phyloP scores from a whole-genome alignment of 768 basidiomycete species.

The Suillus lakei region DNA sequence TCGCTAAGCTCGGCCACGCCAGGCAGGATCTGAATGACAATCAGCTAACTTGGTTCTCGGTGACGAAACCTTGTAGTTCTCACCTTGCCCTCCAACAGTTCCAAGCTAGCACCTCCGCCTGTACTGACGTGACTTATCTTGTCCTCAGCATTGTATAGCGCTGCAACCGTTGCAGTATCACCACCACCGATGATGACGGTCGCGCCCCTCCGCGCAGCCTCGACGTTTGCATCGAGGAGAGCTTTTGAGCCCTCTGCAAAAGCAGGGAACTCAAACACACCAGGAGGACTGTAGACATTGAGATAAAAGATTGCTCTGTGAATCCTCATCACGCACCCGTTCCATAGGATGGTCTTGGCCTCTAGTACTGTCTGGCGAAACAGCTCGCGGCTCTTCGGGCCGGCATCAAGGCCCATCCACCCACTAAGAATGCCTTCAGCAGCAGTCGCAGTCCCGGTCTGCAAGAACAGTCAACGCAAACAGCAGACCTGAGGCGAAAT shows the following conservation, averaged over 20 bases:
- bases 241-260: conserved; percentile 87
- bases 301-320: not conserved
- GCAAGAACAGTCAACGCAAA: conserved; percentile 8
- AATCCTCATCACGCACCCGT: conserved; percentile 60
- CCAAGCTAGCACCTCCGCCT: conserved; percentile 91
- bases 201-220: conserved; percentile 84
- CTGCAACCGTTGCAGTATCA: conserved; percentile 95
- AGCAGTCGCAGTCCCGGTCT: conserved; percentile 82
- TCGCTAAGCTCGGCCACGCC: conserved; percentile 92
- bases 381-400: conserved; percentile 79
- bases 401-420: conserved; percentile 96
- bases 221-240: conserved; percentile 83
- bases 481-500: not conserved
- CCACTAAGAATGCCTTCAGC: conserved; percentile 86
- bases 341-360: conserved; percentile 97
- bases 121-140: conserved; percentile 96
- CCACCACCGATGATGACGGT: conserved; percentile 96
- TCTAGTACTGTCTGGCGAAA: conserved; percentile 82
- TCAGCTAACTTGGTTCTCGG: conserved; percentile 19
- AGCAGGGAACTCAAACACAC: conserved; percentile 95
- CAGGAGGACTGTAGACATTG: conserved; percentile 72
- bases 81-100: conserved; percentile 98
- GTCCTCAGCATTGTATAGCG: conserved; percentile 83
- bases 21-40: conserved; percentile 67
- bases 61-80: conserved; percentile 16